Base-by-base conservation (phyloP, 176 grass and related monocot genomes). In the Pontederia paniculata region DNA sequence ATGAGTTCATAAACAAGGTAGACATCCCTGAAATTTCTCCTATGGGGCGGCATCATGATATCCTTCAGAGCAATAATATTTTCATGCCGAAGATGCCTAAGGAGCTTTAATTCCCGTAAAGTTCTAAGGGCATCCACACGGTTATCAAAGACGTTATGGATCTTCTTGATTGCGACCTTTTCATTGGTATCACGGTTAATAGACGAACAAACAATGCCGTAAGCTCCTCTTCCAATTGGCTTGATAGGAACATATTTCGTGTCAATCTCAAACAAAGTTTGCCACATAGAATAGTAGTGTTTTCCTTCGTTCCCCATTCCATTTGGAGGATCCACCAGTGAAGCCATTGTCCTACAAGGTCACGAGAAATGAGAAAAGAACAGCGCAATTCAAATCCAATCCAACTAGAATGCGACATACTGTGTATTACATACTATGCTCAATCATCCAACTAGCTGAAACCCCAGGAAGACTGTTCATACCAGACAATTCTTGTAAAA, bases 11-110 rank as follows among this genome's bases (percentile, higher is more conserved):
- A 81, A 54, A 86, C 83, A 45, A 86, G 69, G 55, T 86, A 86
- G 11, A 81, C 83, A 57, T 86, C 83, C 66, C 77, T 86, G 62
- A 86, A 86, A 9, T 46, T 86, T 48, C 76, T 72, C 57, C 73
- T 81, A 28, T 81, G 68, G 46, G 68, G 44, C 28, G 77, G 83
- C 83, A 77, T 86, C 83, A 86, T 86, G 75, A 86, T 81, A 63
- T 86, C 83, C 65, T 86, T 86, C 63, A 86, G 15, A 60, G 78
- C 74, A 71, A 86, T 86, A 31, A 86, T 78, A 81, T 86, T 86
- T 37, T 86, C 77, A 10, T 86, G 78, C 23, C 55, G 77, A 49
- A 86, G 64, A 81, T 86, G 78, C 42, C 78, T 68, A 12, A 86
- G 83, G 31, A 86, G 77, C 69, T 81, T 86, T 20, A 86, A 58